Conservation (phyloP, 148 eudicot genomes). For the Simmondsia chinensis region DNA sequence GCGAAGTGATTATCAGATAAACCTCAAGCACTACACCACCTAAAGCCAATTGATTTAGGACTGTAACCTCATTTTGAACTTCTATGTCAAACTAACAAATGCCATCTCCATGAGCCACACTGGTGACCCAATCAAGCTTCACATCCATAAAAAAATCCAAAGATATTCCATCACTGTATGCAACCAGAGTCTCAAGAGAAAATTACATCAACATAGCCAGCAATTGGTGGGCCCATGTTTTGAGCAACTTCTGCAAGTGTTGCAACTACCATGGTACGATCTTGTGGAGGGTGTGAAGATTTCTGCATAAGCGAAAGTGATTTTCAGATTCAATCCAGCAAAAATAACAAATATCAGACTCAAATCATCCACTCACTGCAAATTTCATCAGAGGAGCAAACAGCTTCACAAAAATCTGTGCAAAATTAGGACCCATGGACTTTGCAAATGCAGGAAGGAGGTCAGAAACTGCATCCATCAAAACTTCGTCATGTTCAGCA, state of each 20-base stretch:
- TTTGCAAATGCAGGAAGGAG: slow-evolving; percentile 94
- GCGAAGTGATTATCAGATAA: too few species aligned
- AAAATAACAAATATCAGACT: background rate
- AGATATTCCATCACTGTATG: too few species aligned
- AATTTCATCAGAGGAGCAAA: slow-evolving; percentile 82
- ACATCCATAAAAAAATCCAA: too few species aligned
- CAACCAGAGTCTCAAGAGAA: slow-evolving; percentile 1
- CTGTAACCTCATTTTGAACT: too few species aligned
- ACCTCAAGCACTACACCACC: too few species aligned
- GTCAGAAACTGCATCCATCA: slow-evolving; percentile 99
- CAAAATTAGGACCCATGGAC: slow-evolving; percentile 88
- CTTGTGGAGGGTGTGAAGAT: slow-evolving; percentile 81
- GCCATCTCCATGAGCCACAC: too few species aligned
- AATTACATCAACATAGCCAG: slow-evolving; percentile 80
- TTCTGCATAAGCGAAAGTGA: slow-evolving; percentile 53
- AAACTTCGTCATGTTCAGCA: slow-evolving; percentile 76
- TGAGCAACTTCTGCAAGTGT: slow-evolving; percentile 98
- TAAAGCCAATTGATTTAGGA: too few species aligned
- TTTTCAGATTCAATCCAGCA: slow-evolving; percentile 4
- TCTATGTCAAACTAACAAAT: too few species aligned
- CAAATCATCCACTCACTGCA: slow-evolving; percentile 47
- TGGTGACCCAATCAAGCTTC: too few species aligned
- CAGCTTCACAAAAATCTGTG: slow-evolving; percentile 60
- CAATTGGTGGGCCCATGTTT: slow-evolving; percentile 91
- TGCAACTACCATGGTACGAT: slow-evolving; percentile 98